A percentile compares a stretch with the other conserved stretches of the same genome.
These are phyloP conservation scores for Mrakia blollopis DNA, from an alignment of 768 basidiomycete genomes.

Conservation along the genomic window DNA sequence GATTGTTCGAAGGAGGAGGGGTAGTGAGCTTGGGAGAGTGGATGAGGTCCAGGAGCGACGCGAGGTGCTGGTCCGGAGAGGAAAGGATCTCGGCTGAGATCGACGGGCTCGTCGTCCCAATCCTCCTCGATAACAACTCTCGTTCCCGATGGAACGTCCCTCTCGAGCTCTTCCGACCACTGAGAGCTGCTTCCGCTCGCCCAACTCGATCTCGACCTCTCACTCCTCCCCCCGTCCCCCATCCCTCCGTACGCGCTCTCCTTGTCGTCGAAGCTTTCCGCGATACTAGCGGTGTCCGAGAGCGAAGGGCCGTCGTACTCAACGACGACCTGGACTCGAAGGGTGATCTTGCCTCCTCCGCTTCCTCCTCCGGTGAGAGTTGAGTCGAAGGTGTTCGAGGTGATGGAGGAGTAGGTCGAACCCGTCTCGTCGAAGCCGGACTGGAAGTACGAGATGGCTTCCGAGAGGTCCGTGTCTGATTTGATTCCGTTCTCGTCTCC, in stretches of 20 bases:
- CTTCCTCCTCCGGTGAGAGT: slow-evolving; percentile 49
- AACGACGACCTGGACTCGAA: slow-evolving; percentile 69
- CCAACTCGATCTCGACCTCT: slow-evolving; percentile 24
- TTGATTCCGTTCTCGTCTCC: slow-evolving; percentile 61
- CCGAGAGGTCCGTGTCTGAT: slow-evolving; percentile 68
- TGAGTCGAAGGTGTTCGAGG: slow-evolving; percentile 45
- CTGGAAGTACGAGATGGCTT: slow-evolving; percentile 82
- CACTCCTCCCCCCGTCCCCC: slow-evolving; percentile 17
- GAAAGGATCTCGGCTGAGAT: slow-evolving; percentile 25
- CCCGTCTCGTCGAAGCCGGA: slow-evolving; percentile 63
- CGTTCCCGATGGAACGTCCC: slow-evolving; percentile 16
- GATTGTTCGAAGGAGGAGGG: slow-evolving; percentile 14
- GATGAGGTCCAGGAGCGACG: slow-evolving; percentile 7
- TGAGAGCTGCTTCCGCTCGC: slow-evolving; percentile 14
- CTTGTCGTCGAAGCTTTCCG: slow-evolving; percentile 36
- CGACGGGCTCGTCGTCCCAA: slow-evolving; percentile 30
- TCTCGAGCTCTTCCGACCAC: slow-evolving; percentile 9
- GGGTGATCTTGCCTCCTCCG: slow-evolving; percentile 61
- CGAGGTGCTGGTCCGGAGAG: not conserved
- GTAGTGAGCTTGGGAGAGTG: slow-evolving; percentile 24
- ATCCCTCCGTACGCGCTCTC: slow-evolving; percentile 16
- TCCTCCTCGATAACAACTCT: slow-evolving; percentile 30
- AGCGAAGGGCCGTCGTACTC: slow-evolving; percentile 89
- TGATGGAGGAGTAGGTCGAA: slow-evolving; percentile 65
- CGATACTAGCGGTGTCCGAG: slow-evolving; percentile 78